Conservation (phyloP, 1,284 basidiomycete genomes). For the Boletus sp. region DNA sequence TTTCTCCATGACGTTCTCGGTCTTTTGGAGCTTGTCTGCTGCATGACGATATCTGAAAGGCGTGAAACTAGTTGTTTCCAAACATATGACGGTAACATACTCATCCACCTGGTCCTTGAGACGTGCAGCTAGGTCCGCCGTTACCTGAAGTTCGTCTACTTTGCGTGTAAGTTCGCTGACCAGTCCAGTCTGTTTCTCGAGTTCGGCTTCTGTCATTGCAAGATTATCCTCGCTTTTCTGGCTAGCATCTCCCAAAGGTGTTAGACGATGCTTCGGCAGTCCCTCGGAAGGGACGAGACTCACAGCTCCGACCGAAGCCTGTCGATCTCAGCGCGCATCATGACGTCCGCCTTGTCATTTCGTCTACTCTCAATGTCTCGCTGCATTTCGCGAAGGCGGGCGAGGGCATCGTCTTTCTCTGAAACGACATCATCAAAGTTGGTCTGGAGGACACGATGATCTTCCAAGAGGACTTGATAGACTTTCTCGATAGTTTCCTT, state of each 20-base stretch:
- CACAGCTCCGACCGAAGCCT: constrained; percentile 75
- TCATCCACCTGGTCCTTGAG: constrained; percentile 95
- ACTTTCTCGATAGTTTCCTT: constrained; percentile 80
- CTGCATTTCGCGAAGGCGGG: constrained; percentile 53
- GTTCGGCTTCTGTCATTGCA: constrained; percentile 70
- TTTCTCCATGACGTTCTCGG: constrained; percentile 97
- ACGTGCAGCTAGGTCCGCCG: constrained; percentile 72
- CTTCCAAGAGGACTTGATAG: constrained; percentile 71
- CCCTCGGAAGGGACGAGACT: constrained; percentile 34
- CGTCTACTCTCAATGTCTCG: constrained; percentile 55
- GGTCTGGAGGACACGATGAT: constrained; percentile 70
- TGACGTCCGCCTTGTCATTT: constrained; percentile 65
- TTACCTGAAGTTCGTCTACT: constrained; percentile 77
- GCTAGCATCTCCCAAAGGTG: constrained; percentile 46
- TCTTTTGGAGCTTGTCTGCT: constrained; percentile 87
- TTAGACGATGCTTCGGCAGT: constrained; percentile 19
- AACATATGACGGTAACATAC: constrained; percentile 38
- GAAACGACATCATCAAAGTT: constrained; percentile 63
- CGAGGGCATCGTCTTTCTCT: constrained; percentile 68
- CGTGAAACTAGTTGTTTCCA: not conserved
- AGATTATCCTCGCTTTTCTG: constrained; percentile 90
- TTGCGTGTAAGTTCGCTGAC: constrained; percentile 73
- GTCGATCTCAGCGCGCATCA: constrained; percentile 77
- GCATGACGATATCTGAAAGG: constrained; percentile 74
- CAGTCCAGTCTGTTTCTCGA: constrained; percentile 70